A percentile compares a stretch with the other conserved stretches of the same genome.
phyloP scores from a whole-genome alignment of 2,329 filamentous ascomycete species.

The Cryphonectria naterciae region DNA sequence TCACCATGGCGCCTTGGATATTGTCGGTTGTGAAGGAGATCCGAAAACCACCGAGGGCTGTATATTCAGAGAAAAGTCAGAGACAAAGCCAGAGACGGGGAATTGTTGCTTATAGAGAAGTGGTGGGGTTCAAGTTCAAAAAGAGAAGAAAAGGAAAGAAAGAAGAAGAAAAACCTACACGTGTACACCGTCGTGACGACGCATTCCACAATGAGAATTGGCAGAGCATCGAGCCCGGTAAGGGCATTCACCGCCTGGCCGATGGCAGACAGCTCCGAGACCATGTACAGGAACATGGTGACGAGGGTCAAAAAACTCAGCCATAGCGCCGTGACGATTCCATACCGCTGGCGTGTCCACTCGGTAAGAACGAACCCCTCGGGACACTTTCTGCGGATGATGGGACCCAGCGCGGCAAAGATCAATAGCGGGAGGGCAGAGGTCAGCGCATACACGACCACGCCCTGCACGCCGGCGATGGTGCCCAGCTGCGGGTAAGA shows the following conservation, averaged over 20 bases:
- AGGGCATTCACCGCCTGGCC: constrained; percentile 77
- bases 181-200: constrained; percentile 82
- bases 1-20: constrained; percentile 78
- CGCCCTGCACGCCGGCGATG: constrained; percentile 77
- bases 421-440: constrained; percentile 73
- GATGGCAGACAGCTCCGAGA: constrained; percentile 79
- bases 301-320: constrained; percentile 78
- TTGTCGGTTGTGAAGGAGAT: constrained; percentile 86
- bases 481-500: constrained; percentile 81
- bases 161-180: constrained; percentile 49
- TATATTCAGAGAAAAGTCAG: background rate
- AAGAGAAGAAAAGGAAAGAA: no score
- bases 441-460: constrained; percentile 75
- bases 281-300: constrained; percentile 86
- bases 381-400: constrained; percentile 79
- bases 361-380: constrained; percentile 85
- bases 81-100: no score
- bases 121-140: constrained; percentile 31
- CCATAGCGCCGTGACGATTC: constrained; percentile 69
- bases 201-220: constrained; percentile 77
- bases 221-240: constrained; percentile 74
- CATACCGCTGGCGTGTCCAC: constrained; percentile 82
- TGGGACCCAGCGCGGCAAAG: constrained; percentile 75
- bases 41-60: constrained; percentile 78
- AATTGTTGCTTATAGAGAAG: no score